Conservation (phyloP, 768 basidiomycete species). For the Termitomyces sp. region DNA sequence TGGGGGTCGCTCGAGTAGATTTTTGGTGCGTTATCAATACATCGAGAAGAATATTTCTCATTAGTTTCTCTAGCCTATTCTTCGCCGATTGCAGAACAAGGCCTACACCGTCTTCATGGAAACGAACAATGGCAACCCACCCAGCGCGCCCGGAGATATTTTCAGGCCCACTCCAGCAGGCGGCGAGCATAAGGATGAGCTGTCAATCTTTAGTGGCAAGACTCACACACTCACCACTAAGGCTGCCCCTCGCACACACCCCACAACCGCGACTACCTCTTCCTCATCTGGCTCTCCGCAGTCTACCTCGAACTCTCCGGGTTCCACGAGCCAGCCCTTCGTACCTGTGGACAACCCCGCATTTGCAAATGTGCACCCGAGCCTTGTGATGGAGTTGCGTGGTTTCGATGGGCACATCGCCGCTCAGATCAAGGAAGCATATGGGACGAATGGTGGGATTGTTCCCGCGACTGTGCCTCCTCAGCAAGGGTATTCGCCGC, state of each 20-base stretch:
- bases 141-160: conserved; percentile 50
- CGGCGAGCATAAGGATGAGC: conserved; percentile 57
- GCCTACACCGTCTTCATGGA: conserved; percentile 52
- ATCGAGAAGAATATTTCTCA: background rate
- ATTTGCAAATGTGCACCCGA: conserved; percentile 53
- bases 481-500: background rate
- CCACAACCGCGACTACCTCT: conserved; percentile 4
- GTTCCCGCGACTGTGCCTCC: conserved; percentile 16
- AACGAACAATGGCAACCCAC: conserved; percentile 41
- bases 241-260: conserved; percentile 9
- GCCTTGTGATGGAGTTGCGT: conserved; percentile 50
- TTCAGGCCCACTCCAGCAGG: conserved; percentile 46
- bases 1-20: conserved; percentile 69
- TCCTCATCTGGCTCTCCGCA: conserved; percentile 12
- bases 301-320: conserved; percentile 15
- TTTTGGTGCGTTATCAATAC: conserved; percentile 33
- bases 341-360: conserved; percentile 30
- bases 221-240: conserved; percentile 61
- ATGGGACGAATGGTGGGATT: conserved; percentile 29
- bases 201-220: conserved; percentile 75
- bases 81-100: conserved; percentile 57
- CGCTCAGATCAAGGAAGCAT: conserved; percentile 46
- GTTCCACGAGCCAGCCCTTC: conserved; percentile 25
- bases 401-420: conserved; percentile 54
- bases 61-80: conserved; percentile 47